These are phyloP conservation scores for Stagonosporopsis vannaccii DNA, from an alignment of 2,329 filamentous ascomycete species.

Conservation along the genomic window DNA sequence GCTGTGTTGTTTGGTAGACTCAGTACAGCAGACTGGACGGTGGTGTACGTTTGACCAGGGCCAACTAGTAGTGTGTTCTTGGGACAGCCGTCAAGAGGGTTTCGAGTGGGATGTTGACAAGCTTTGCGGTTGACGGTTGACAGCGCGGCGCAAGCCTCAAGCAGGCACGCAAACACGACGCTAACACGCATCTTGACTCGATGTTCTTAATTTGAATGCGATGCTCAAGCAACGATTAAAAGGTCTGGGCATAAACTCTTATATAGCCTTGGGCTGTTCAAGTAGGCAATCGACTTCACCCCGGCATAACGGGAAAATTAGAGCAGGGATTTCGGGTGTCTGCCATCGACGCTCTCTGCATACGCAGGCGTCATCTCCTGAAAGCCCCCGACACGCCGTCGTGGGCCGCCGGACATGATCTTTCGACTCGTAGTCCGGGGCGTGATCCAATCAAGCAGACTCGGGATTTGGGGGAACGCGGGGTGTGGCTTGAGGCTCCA, in stretches of 20 bases:
- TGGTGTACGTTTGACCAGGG: slow-evolving; percentile 36
- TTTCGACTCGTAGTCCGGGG: background rate
- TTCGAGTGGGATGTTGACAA: slow-evolving; percentile 49
- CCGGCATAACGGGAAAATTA: slow-evolving; percentile 2
- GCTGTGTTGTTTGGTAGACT: slow-evolving; percentile 56
- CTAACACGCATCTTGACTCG: slow-evolving; percentile 24
- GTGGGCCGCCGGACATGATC: slow-evolving; percentile 1
- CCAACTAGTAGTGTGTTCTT: slow-evolving; percentile 42
- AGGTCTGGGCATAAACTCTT: slow-evolving; percentile 5
- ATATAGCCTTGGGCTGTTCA: background rate
- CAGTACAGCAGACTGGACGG: slow-evolving; percentile 58
- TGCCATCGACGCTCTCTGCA: background rate
- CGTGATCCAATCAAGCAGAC: slow-evolving; percentile 9
- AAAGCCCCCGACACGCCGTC: background rate
- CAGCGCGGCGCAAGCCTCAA: slow-evolving; percentile 27
- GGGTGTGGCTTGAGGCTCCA: slow-evolving; percentile 21
- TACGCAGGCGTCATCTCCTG: slow-evolving; percentile 11
- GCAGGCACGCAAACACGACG: slow-evolving; percentile 12
- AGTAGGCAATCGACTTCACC: too few relatives aligned
- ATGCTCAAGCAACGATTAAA: background rate
- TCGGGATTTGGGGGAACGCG: slow-evolving; percentile 16
- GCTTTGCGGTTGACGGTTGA: slow-evolving; percentile 29
- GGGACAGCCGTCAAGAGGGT: slow-evolving; percentile 52
- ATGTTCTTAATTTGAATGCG: background rate
- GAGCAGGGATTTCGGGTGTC: background rate